Conservation (phyloP, 257 asterid genomes). For the Solanum sitiens region DNA sequence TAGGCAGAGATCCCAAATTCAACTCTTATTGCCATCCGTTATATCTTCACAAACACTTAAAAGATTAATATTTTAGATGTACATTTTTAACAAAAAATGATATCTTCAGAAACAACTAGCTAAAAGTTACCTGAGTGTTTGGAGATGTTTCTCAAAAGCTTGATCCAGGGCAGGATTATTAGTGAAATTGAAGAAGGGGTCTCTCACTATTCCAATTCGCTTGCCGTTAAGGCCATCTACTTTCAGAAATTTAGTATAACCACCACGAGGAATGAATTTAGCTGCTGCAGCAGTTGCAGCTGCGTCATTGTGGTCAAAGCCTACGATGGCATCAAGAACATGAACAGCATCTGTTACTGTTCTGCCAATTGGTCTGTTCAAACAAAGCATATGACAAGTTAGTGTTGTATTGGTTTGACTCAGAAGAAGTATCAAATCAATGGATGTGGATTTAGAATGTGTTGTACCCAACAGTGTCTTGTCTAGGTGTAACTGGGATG, state of each 20-base stretch:
- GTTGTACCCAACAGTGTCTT: constrained; percentile 51
- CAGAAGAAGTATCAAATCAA: background rate
- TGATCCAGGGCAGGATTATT: background rate
- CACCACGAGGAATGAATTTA: constrained; percentile 24
- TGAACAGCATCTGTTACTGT: constrained; percentile 36
- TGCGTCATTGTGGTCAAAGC: constrained; percentile 30
- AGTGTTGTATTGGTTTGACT: background rate
- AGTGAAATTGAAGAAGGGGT: constrained; percentile 12
- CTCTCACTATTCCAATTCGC: constrained; percentile 27
- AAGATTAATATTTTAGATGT: background rate
- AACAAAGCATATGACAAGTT: background rate
- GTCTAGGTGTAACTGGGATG: constrained; percentile 50
- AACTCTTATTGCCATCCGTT: background rate
- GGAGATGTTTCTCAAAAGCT: constrained; percentile 15
- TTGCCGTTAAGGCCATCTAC: constrained; percentile 29
- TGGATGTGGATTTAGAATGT: background rate
- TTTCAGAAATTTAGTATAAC: constrained; percentile 33
- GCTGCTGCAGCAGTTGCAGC: constrained; percentile 20
- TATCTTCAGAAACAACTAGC: background rate
- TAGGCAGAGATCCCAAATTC: background rate
- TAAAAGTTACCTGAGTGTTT: constrained; percentile 17
- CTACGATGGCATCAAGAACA: constrained; percentile 44
- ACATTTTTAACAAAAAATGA: background rate
- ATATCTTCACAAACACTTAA: background rate
- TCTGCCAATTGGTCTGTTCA: constrained; percentile 37